A percentile compares a stretch with the other conserved stretches of the same genome.
Evolutionary conservation across 148 eudicot genomes (phyloP).

Genomic region (Dianthus caryophyllus): DNA sequence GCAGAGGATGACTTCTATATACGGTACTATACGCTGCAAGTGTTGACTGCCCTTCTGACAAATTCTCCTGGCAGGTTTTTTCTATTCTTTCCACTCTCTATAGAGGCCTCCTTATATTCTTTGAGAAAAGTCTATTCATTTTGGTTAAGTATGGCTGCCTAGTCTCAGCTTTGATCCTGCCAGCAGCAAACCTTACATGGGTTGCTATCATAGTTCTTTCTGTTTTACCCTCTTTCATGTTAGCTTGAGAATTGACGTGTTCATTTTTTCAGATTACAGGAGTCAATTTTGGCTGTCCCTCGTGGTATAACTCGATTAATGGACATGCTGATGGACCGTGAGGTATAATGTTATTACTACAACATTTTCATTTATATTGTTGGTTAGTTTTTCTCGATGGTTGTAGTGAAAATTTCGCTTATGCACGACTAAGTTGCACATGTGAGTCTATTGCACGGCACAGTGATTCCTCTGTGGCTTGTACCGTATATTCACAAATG

Average conservation of each 20-base stretch:
- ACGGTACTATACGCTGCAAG: constrained; percentile 92
- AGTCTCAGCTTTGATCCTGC: neutral
- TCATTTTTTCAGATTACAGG: constrained; percentile 77
- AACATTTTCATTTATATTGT: neutral
- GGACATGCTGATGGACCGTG: constrained; percentile 99
- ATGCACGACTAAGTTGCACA: neutral
- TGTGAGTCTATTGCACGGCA: neutral
- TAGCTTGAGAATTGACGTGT: constrained; percentile 16
- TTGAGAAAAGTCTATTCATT: neutral
- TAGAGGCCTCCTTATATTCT: neutral
- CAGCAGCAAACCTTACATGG: neutral
- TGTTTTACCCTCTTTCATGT: constrained; percentile 4
- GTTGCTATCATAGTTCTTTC: neutral
- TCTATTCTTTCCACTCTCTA: neutral
- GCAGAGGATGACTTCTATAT: constrained; percentile 93
- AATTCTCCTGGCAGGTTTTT: constrained; percentile 79
- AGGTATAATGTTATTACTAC: constrained; percentile 39
- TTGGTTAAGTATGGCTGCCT: neutral
- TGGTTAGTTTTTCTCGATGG: neutral
- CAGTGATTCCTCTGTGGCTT: neutral
- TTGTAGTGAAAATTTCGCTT: neutral
- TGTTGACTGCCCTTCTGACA: constrained; percentile 80
- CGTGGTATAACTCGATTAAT: constrained; percentile 89
- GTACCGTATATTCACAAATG: neutral
- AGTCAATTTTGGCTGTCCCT: constrained; percentile 88